phyloP scores from a whole-genome alignment of 2,329 filamentous ascomycete genomes.

The Thelonectria blattea region DNA sequence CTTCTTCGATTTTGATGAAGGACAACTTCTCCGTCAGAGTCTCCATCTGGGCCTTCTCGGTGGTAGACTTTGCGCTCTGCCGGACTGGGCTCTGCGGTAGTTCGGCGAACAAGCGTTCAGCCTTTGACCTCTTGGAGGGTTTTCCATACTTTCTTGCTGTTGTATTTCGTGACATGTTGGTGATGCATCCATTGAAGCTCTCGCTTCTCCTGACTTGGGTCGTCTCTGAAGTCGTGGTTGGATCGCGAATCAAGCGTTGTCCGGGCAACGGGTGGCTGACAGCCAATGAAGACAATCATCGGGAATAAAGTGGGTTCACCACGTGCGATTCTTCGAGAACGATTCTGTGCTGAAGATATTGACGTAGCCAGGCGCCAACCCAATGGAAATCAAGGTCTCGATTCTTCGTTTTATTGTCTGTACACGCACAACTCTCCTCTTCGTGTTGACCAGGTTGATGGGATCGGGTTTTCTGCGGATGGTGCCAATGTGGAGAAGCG shows the following conservation, averaged over 20 bases:
- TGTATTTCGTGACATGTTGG: constrained; percentile 54
- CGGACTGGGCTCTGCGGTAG: constrained; percentile 58
- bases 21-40: constrained; percentile 46
- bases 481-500: neutral
- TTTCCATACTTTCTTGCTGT: constrained; percentile 59
- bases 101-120: constrained; percentile 57
- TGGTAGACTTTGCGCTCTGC: constrained; percentile 25
- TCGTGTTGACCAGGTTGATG: too few relatives aligned
- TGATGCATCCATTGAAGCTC: neutral
- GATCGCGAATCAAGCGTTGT: constrained; percentile 2
- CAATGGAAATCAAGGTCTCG: too few relatives aligned
- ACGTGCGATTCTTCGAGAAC: neutral
- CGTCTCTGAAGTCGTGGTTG: neutral
- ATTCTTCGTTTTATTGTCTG: too few relatives aligned
- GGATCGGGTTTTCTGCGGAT: too few relatives aligned
- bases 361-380: too few relatives aligned
- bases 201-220: neutral
- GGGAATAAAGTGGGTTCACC: neutral
- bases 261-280: constrained; percentile 1
- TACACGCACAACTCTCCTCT: too few relatives aligned
- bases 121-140: constrained; percentile 52
- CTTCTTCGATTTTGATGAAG: constrained; percentile 38
- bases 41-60: constrained; percentile 37
- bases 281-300: constrained; percentile 7
- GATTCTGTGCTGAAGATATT: neutral